Base-by-base conservation (phyloP, 306 rosid species). In the Lathyrus oleraceus region DNA sequence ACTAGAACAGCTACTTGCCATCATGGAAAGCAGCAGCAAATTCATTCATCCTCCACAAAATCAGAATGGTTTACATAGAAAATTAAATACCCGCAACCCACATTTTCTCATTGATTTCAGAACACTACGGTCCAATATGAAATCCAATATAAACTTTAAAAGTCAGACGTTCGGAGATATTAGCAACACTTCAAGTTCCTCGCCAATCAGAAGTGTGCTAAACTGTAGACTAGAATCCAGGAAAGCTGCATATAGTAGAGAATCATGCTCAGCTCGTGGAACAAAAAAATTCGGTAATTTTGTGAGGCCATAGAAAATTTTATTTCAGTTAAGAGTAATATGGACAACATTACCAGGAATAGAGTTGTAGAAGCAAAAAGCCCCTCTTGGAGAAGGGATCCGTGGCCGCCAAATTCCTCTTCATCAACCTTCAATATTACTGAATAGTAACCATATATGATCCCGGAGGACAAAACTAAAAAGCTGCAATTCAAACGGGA, bases 381-480 rank as follows among this genome's bases (percentile, higher is more conserved):
- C 14, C 99, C 99, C 77, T 95, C 99, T 80, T 91, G 99, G 45
- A 95, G 99, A 65, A 95, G 99, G 71, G 99, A 91, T 63, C 95
- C 95, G 74, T 95, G 99, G 53, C 99, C 99, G 3, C 99, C 99
- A 71, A 85, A 87, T 65, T 95, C 99, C 77, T 95, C 99, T 77
- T 95, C 99, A 1, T 95, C 99, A 72, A 95, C 81, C 89, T 89
- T 91, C 65, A 95, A 84, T 77, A 95, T 76, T 78, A 89, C 71
- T 8, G 96, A 86, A 39, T 95, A 95, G 70, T 95, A 95, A 63
- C 97, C 87, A 58, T 91, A 91, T 65, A 89, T 81, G 38, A 89
- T 68, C 67, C 89, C 91, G 8, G 96, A 56, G 32, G 99, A 95
- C 65, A 91, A 6, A 64, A 27, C 88, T 19, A 95, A 80, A 73